phyloP scores from a whole-genome alignment of 768 basidiomycete genomes.

The Chlorophyllum brunneum region DNA sequence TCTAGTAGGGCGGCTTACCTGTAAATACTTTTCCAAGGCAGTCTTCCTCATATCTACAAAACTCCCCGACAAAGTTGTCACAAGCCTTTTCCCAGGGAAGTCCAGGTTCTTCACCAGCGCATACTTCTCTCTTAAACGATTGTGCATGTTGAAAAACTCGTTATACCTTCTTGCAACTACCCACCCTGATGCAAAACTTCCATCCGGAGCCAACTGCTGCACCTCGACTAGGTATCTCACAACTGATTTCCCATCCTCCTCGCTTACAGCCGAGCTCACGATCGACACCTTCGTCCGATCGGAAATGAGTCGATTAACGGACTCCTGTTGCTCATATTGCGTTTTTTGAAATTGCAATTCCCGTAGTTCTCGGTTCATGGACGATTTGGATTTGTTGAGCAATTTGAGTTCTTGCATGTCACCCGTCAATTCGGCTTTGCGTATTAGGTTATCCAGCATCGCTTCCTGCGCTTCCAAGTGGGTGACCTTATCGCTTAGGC shows the following conservation, averaged over 20 bases:
- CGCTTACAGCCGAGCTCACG: slow-evolving; percentile 75
- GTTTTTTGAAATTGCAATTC: slow-evolving; percentile 85
- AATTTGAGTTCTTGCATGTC: slow-evolving; percentile 83
- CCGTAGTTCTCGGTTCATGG: slow-evolving; percentile 78
- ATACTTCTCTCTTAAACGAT: slow-evolving; percentile 76
- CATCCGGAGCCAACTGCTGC: slow-evolving; percentile 80
- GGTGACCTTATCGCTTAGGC: slow-evolving; percentile 70
- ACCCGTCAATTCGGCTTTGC: slow-evolving; percentile 92
- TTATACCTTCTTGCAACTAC: slow-evolving; percentile 91
- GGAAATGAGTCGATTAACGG: slow-evolving; percentile 82
- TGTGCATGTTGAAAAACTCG: slow-evolving; percentile 90
- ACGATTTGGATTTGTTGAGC: slow-evolving; percentile 75
- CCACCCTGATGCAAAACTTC: slow-evolving; percentile 83
- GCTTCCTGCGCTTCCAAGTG: slow-evolving; percentile 77
- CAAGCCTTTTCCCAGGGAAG: slow-evolving; percentile 91
- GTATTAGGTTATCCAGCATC: slow-evolving; percentile 84
- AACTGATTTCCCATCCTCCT: slow-evolving; percentile 86
- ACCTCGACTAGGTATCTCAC: slow-evolving; percentile 92
- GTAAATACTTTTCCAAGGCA: slow-evolving; percentile 86
- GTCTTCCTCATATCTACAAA: slow-evolving; percentile 80
- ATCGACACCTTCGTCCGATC: slow-evolving; percentile 84
- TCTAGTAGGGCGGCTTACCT: slow-evolving; percentile 47
- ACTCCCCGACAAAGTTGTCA: slow-evolving; percentile 79
- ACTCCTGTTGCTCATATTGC: slow-evolving; percentile 93
- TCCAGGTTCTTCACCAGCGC: slow-evolving; percentile 66